Base-by-base conservation (phyloP, 1,139 yeast species). In the Candida gigantensis region DNA sequence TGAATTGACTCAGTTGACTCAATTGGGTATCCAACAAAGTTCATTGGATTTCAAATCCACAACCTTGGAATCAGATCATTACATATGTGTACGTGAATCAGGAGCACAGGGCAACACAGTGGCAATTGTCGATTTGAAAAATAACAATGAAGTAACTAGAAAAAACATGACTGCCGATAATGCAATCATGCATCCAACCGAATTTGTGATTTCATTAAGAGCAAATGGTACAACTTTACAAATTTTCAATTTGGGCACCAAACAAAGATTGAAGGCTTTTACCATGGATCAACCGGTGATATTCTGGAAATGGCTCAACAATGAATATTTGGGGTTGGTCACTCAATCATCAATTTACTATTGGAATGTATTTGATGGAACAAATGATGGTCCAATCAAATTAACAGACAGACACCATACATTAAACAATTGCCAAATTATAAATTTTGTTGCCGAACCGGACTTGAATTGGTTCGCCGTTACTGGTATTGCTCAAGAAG, bases 161-260 rank as follows among this genome's bases (percentile, higher is more conserved):
- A 90, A 94, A 67, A 85, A 86, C 61, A 94, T 94, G 96, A 79
- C 88, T 39, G 99, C 98, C 34, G 99, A 94, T 65, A 86, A 90
- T 47, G 97, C 97, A 35, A 92, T 94, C 57, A 84, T 94, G 95
- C 96, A 90, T 62, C 97, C 98, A 12, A 60, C 69, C 19, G 84
- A 88, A 61, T 79, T 82, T 64, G 90, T 92, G 48, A 90, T 94
- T 52, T 89, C 96, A 15, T 78, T 94, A 48, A 78, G 97, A 57
- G 97, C 98, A 32, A 94, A 90, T 56, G 97, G 97, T 47, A 88
- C 96, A 39, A 89, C 96, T 30, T 77, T 90, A 45, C 98, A 92
- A 69, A 86, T 92, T 51, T 95, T 92, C 68, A 88, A 94, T 63
- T 74, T 94, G 54, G 88, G 81, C 35, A 69, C 89, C 21, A 89